Conservation (phyloP, 1,284 basidiomycete genomes). For the Ceratobasidium sp. region DNA sequence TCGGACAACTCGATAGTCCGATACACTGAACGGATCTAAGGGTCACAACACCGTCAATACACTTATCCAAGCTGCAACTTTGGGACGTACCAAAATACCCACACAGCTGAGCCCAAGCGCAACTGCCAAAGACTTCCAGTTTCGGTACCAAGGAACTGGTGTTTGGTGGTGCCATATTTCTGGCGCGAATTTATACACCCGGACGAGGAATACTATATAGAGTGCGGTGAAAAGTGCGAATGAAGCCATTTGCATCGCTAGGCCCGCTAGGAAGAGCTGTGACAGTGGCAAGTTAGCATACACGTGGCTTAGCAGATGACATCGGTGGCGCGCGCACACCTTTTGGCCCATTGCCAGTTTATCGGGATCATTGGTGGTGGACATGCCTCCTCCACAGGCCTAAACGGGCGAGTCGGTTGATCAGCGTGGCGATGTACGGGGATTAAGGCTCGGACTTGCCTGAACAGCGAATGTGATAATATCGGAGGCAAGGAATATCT, state of each 20-base stretch:
- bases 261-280: slow-evolving; percentile 69
- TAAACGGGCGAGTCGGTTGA: slow-evolving; percentile 25
- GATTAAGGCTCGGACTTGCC: slow-evolving; percentile 36
- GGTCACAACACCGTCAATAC: not conserved
- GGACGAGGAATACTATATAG: slow-evolving; percentile 63
- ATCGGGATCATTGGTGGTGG: slow-evolving; percentile 46
- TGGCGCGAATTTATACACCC: slow-evolving; percentile 57
- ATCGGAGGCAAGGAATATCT: slow-evolving; percentile 64
- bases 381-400: slow-evolving; percentile 53
- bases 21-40: slow-evolving; percentile 69
- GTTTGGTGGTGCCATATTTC: slow-evolving; percentile 52
- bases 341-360: slow-evolving; percentile 45
- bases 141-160: slow-evolving; percentile 57
- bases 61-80: not conserved
- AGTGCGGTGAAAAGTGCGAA: slow-evolving; percentile 67
- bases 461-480: slow-evolving; percentile 73
- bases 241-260: slow-evolving; percentile 66
- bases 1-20: slow-evolving; percentile 70
- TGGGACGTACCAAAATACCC: slow-evolving; percentile 62
- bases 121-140: slow-evolving; percentile 65
- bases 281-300: slow-evolving; percentile 14
- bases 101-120: slow-evolving; percentile 66
- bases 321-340: slow-evolving; percentile 32
- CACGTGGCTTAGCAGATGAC: not conserved
- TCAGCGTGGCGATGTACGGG: not conserved